These are phyloP conservation scores for Solanum dulcamara DNA, from an alignment of 257 asterid genomes.

Conservation along the genomic window DNA sequence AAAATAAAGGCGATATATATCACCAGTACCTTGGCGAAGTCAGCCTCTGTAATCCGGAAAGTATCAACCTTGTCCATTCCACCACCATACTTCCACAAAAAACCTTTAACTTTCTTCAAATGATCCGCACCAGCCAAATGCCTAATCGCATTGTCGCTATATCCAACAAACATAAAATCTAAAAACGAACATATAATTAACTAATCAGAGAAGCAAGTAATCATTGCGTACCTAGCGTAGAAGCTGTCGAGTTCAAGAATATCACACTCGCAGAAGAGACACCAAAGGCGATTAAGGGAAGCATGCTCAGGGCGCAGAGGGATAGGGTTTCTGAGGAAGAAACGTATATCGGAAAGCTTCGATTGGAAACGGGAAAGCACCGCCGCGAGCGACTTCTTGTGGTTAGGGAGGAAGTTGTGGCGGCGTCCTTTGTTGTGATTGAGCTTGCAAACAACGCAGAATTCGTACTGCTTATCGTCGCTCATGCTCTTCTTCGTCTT, in stretches of 20 bases:
- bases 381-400: conserved; percentile 49
- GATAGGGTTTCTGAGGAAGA: conserved; percentile 46
- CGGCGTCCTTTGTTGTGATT: conserved; percentile 76
- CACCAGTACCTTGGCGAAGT: conserved; percentile 46
- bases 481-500: conserved; percentile 14
- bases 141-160: conserved; percentile 49
- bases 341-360: conserved; percentile 42
- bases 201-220: background rate
- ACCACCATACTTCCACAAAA: conserved; percentile 77
- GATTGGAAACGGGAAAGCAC: conserved; percentile 65
- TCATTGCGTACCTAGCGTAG: conserved; percentile 39
- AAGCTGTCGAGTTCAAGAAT: conserved; percentile 44
- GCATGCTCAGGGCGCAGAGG: conserved; percentile 46
- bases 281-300: conserved; percentile 54
- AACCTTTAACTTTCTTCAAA: conserved; percentile 62
- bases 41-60: conserved; percentile 44
- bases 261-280: conserved; percentile 59
- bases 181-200: background rate
- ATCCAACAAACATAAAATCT: conserved; percentile 9
- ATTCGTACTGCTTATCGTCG: conserved; percentile 34
- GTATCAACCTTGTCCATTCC: conserved; percentile 45
- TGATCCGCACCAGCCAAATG: conserved; percentile 84
- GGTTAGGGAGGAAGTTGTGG: conserved; percentile 65
- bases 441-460: conserved; percentile 64
- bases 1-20: background rate